Evolutionary conservation across 2,329 filamentous ascomycete genomes (phyloP).

Genomic region (Allantophomopsis lycopodina): DNA sequence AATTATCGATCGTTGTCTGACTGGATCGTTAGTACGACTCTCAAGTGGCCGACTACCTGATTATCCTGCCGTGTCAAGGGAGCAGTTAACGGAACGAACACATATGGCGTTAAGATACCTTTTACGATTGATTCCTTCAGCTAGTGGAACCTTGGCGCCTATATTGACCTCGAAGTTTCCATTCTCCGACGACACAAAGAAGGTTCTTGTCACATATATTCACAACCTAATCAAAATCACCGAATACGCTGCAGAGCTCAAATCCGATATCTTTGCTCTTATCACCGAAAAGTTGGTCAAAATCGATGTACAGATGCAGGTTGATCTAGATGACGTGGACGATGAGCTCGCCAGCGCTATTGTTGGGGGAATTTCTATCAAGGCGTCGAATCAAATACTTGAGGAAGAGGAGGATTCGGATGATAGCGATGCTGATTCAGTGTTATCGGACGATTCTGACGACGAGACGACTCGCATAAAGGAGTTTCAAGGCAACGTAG

Average conservation of each 20-base stretch:
- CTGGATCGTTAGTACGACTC: slow-evolving; percentile 18
- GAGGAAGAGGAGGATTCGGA: slow-evolving; percentile 32
- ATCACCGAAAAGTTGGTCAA: slow-evolving; percentile 82
- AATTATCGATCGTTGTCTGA: slow-evolving; percentile 23
- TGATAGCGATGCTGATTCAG: slow-evolving; percentile 48
- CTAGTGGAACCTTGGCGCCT: slow-evolving; percentile 53
- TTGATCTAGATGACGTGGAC: slow-evolving; percentile 84
- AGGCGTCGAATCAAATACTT: slow-evolving; percentile 26
- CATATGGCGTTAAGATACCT: slow-evolving; percentile 67
- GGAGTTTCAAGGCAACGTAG: slow-evolving; percentile 65
- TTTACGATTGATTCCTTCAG: slow-evolving; percentile 68
- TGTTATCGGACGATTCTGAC: slow-evolving; percentile 60
- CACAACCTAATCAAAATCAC: slow-evolving; percentile 69
- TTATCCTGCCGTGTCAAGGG: slow-evolving; percentile 46
- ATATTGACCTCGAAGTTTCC: slow-evolving; percentile 60
- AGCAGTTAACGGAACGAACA: slow-evolving; percentile 54
- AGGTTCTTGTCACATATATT: slow-evolving; percentile 77
- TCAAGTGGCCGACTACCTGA: slow-evolving; percentile 17
- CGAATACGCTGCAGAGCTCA: slow-evolving; percentile 64
- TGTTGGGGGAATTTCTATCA: slow-evolving; percentile 34
- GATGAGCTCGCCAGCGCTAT: slow-evolving; percentile 72
- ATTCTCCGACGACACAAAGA: slow-evolving; percentile 61
- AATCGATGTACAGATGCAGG: slow-evolving; percentile 89
- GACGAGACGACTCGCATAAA: slow-evolving; percentile 51
- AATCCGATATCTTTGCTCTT: slow-evolving; percentile 67